Percentiles rank a stretch among this genome's conserved stretches.
Evolutionary conservation across 495 filamentous ascomycete genomes (phyloP).

Genomic region (Letharia columbiana): DNA sequence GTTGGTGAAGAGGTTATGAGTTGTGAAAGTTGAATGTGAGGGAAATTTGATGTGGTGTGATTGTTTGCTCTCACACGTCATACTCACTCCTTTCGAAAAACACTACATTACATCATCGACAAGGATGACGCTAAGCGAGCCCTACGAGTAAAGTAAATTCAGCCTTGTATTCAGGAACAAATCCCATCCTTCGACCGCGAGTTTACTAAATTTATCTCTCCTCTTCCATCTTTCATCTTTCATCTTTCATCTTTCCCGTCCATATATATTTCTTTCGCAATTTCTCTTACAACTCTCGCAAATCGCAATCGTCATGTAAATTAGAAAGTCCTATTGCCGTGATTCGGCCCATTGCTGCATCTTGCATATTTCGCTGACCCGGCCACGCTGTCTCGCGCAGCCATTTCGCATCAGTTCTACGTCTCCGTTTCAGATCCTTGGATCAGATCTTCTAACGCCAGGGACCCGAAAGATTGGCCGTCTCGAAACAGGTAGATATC

Average conservation of each 20-base stretch:
- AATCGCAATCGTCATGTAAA: neutral
- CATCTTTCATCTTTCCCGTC: neutral
- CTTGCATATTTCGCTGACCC: neutral
- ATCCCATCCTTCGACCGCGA: neutral
- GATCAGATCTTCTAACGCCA: neutral
- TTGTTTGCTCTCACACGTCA: slow-evolving; percentile 4
- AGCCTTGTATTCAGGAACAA: slow-evolving; percentile 20
- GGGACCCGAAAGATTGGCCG: neutral
- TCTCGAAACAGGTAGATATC: neutral
- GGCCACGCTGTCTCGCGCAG: neutral
- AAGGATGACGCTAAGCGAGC: slow-evolving; percentile 10
- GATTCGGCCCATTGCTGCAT: neutral
- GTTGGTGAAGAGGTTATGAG: neutral
- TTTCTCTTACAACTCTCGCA: neutral
- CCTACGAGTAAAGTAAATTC: neutral
- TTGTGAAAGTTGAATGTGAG: neutral
- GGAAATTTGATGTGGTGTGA: slow-evolving; percentile 4
- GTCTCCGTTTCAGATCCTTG: neutral
- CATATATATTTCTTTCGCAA: neutral
- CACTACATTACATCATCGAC: slow-evolving; percentile 11
- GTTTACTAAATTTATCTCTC: neutral
- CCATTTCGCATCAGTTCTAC: neutral
- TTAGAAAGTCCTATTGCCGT: neutral
- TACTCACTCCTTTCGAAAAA: neutral
- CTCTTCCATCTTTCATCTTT: too few relatives aligned